Evolutionary conservation across 257 asterid genomes (phyloP), one percentile per base, ranked within the genome.

Genomic region (Solanum bukasovii): DNA sequence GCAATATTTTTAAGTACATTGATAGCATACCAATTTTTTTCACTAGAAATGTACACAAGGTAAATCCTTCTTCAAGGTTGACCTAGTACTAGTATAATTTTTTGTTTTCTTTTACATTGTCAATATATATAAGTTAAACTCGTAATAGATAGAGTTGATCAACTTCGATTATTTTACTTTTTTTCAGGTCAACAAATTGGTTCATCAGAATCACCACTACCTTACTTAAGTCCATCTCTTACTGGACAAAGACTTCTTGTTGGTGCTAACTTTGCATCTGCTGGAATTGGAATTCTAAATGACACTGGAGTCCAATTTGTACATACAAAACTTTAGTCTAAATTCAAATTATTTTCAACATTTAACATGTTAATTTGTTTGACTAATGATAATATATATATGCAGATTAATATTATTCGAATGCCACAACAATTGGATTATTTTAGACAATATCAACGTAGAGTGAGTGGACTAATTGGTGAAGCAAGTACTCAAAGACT

Each of bases 261-360:
- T 84, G 98, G 98, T 27, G 98, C 98, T 74, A 95, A 95, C 86
- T 95, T 94, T 84, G 98, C 98, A 68, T 95, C 98, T 14, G 98
- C 97, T 8, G 98, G 98, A 21, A 94, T 95, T 83, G 98, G 96
- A 89, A 90, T 95, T 84, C 96, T 95, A 38, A 95, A 95, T 86
- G 98, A 95, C 89, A 94, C 98, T 37, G 98, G 98, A 87, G 74
- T 94, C 88, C 98, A 95, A 84, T 95, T 95, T 83, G 98, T 95
- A 93, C 90, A 90, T 87, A 46, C 37, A n/a, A n/a, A 77, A 25
- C 65, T 42, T 23, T 79, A 42, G 38, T 25, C 63, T 23, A 79
- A 29, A 83, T 23, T 31, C 38, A 18, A 42, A 63, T 70, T 59
- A 25, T 59, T 84, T 42, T 79, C 18, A 4, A 31, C 23, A 78